phyloP scores from a whole-genome alignment of 345 rosid genomes.

The Hibiscus trionum region DNA sequence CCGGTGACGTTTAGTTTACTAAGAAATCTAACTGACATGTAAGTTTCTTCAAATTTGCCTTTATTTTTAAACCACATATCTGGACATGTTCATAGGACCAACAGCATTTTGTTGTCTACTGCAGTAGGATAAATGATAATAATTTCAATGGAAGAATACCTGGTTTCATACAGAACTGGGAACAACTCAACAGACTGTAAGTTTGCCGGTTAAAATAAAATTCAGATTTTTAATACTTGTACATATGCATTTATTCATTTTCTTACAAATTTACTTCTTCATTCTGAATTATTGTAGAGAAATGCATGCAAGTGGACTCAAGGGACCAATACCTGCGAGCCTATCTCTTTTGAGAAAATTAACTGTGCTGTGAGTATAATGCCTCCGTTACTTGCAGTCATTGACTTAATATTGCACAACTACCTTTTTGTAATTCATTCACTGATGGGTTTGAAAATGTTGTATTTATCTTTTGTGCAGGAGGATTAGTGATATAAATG shows the following conservation, averaged over 20 bases:
- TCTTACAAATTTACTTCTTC: conserved; percentile 3
- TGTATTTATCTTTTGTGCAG: conserved; percentile 24
- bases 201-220: conserved; percentile 8
- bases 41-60: conserved; percentile 15
- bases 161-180: conserved; percentile 39
- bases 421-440: conserved; percentile 7
- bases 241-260: background rate
- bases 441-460: background rate
- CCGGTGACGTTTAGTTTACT: conserved; percentile 35
- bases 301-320: conserved; percentile 52
- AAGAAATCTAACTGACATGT: conserved; percentile 45
- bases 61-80: background rate
- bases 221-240: background rate
- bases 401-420: background rate
- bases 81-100: background rate
- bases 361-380: conserved; percentile 35
- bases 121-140: conserved; percentile 64
- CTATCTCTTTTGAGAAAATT: conserved; percentile 32
- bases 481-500: conserved; percentile 50
- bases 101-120: conserved; percentile 19
- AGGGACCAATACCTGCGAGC: conserved; percentile 44
- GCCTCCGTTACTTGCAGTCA: conserved; percentile 10
- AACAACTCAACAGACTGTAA: conserved; percentile 45
- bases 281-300: conserved; percentile 31
- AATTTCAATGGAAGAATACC: conserved; percentile 51